These are phyloP conservation scores for Blastobotrys terrestris DNA, from an alignment of 805 yeast species.

Conservation along the genomic window DNA sequence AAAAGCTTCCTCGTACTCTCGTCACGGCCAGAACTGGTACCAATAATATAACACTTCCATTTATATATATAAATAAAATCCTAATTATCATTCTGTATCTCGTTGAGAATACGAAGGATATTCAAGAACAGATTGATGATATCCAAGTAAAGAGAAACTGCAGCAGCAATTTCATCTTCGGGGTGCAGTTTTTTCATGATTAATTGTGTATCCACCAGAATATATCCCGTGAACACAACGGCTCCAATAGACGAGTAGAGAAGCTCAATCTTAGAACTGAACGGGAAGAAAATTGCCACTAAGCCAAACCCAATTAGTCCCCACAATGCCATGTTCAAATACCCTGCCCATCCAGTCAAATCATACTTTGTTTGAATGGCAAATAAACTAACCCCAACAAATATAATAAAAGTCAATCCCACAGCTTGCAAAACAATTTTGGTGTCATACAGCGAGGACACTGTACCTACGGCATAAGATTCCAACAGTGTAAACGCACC, in stretches of 20 bases:
- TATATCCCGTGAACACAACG: slow-evolving; percentile 60
- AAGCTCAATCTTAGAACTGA: slow-evolving; percentile 51
- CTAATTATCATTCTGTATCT: slow-evolving; percentile 16
- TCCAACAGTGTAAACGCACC: slow-evolving; percentile 68
- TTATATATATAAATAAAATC: slow-evolving; percentile 3
- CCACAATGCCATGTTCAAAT: slow-evolving; percentile 52
- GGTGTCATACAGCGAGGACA: slow-evolving; percentile 57
- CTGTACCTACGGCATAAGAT: slow-evolving; percentile 64
- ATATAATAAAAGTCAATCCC: slow-evolving; percentile 59
- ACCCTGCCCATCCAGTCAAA: slow-evolving; percentile 61
- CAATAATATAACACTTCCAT: no score
- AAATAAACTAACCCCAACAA: slow-evolving; percentile 68
- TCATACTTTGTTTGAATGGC: slow-evolving; percentile 77
- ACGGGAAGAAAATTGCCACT: slow-evolving; percentile 61
- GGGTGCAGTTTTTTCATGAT: slow-evolving; percentile 68
- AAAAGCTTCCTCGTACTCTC: no score
- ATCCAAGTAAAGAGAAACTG: slow-evolving; percentile 74
- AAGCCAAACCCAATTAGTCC: slow-evolving; percentile 67
- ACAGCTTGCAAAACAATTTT: slow-evolving; percentile 65
- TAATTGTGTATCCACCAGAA: slow-evolving; percentile 75
- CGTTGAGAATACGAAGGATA: slow-evolving; percentile 57
- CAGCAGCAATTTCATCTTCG: slow-evolving; percentile 81
- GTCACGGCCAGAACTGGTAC: no score
- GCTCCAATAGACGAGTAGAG: slow-evolving; percentile 72
- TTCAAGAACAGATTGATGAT: slow-evolving; percentile 73